These are phyloP conservation scores for Sonneratia caseolaris DNA, from an alignment of 345 rosid genomes.

Conservation along the genomic window DNA sequence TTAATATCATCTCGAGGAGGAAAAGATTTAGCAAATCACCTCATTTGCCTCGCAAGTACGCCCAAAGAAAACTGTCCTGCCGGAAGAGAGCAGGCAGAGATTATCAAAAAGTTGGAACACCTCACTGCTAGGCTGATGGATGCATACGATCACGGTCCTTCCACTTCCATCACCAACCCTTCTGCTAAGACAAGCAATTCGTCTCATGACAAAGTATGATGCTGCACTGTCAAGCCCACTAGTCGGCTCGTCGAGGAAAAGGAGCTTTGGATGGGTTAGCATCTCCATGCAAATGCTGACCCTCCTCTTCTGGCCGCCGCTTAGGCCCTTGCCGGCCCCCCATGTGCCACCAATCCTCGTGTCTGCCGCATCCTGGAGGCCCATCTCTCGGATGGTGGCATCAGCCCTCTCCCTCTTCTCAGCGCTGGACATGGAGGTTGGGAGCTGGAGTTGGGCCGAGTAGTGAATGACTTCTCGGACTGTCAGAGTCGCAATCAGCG, in stretches of 20 bases:
- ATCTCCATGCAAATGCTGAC: slow-evolving; percentile 8
- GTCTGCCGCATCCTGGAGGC: background rate
- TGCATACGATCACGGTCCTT: slow-evolving; percentile 7
- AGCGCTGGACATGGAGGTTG: background rate
- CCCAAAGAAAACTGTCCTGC: slow-evolving; percentile 8
- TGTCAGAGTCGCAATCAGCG: slow-evolving; percentile 1
- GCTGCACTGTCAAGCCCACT: slow-evolving; percentile 2
- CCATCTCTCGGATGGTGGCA: slow-evolving; percentile 7
- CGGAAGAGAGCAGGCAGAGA: slow-evolving; percentile 7
- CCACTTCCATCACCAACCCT: background rate
- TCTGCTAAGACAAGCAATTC: background rate
- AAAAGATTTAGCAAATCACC: background rate
- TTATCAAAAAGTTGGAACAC: background rate
- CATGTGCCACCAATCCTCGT: slow-evolving; percentile 2
- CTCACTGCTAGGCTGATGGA: slow-evolving; percentile 11
- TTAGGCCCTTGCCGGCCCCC: slow-evolving; percentile 3
- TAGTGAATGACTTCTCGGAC: slow-evolving; percentile 6
- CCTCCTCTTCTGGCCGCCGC: slow-evolving; percentile 3
- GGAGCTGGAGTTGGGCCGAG: slow-evolving; percentile 10
- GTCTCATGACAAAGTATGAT: slow-evolving; percentile 8
- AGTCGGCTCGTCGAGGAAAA: slow-evolving; percentile 2
- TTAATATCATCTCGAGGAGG: too few relatives aligned
- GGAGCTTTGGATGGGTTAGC: background rate
- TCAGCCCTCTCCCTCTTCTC: slow-evolving; percentile 8
- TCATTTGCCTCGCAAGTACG: background rate